Evolutionary conservation across 306 rosid species (phyloP).

Genomic region (Mucuna pruriens): DNA sequence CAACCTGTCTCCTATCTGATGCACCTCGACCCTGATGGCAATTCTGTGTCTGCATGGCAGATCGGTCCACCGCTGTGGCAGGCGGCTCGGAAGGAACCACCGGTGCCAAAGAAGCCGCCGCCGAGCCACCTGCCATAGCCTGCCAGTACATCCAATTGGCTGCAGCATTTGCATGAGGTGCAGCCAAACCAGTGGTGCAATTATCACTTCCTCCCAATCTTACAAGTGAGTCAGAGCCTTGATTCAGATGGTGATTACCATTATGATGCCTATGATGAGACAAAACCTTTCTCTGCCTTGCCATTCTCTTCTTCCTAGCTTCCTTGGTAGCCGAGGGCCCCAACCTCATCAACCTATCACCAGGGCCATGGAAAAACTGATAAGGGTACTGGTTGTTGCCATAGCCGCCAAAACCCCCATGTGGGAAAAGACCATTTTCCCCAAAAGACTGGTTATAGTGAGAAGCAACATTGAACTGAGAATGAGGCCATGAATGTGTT

Average conservation of each 20-base stretch:
- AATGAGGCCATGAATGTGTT: conserved; percentile 60
- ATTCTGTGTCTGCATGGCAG: conserved; percentile 55
- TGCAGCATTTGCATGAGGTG: conserved; percentile 41
- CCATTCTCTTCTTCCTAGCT: conserved; percentile 97
- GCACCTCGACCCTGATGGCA: conserved; percentile 43
- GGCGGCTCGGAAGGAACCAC: conserved; percentile 32
- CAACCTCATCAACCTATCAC: conserved; percentile 61
- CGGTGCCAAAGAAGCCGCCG: conserved; percentile 31
- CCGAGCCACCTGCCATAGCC: conserved; percentile 27
- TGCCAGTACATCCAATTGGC: conserved; percentile 88
- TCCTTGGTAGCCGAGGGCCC: conserved; percentile 90
- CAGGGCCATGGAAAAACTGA: conserved; percentile 54
- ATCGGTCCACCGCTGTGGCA: conserved; percentile 38
- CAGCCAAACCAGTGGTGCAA: conserved; percentile 48
- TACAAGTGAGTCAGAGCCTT: conserved; percentile 47
- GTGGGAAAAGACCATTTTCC: conserved; percentile 40
- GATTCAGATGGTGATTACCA: conserved; percentile 41
- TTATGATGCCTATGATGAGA: conserved; percentile 63
- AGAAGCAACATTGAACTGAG: conserved; percentile 56
- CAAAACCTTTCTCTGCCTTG: conserved; percentile 69
- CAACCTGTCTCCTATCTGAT: conserved; percentile 61
- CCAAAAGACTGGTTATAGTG: conserved; percentile 58
- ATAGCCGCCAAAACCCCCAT: conserved; percentile 36
- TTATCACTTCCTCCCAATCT: conserved; percentile 51
- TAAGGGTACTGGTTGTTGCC: conserved; percentile 56